Base-by-base conservation (phyloP, 805 yeast genomes). In the Candida nitratophila region DNA sequence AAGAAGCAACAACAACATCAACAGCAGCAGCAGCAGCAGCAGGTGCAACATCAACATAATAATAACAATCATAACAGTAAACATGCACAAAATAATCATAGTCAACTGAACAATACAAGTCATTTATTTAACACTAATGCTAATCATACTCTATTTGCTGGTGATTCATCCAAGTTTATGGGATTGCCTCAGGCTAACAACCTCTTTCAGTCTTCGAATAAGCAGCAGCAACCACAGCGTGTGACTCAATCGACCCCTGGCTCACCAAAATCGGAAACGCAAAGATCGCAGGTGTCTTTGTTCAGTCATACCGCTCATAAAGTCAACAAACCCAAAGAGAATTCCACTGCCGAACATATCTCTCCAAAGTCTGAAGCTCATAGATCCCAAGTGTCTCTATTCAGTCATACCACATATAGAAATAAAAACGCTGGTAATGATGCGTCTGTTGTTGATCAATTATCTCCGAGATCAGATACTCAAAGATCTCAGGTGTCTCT, bases 401-500 rank as follows among this genome's bases (percentile, higher is more conserved):
- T 60, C 44, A 59, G 53, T 32, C 35, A 32, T 32, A 32, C 35
- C 11, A n/a, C n/a, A 29, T 51, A 45, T 33, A 47, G 44, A 32
- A 44, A 41, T 34, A 38, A 37, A 26, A 46, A 47, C 16, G 47
- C 39, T 19, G 37, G 34, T 30, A 38, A 43, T 8, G 21, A n/a
- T 30, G 26, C 24, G 10, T 11, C 17, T 16, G 21, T 26, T 21
- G 19, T 17, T 7, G 15, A 31, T 24, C 12, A 39, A 24, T 24
- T 24, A 10, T 24, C 27, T 24, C 27, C 27, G 10, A 47, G 46
- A 19, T 51, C 59, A 1, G 57, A 54, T 33, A 50, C 58, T 4
- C 59, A 52, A 34, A 43, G 48, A 24, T 50, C 58, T 1, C 62
- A 56, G 44, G 54, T 50, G 6, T 60, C 64, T 15, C 41, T 60